Evolutionary conservation across 2,329 filamentous ascomycete species (phyloP).

Genomic region (Hypoxylon sp.): DNA sequence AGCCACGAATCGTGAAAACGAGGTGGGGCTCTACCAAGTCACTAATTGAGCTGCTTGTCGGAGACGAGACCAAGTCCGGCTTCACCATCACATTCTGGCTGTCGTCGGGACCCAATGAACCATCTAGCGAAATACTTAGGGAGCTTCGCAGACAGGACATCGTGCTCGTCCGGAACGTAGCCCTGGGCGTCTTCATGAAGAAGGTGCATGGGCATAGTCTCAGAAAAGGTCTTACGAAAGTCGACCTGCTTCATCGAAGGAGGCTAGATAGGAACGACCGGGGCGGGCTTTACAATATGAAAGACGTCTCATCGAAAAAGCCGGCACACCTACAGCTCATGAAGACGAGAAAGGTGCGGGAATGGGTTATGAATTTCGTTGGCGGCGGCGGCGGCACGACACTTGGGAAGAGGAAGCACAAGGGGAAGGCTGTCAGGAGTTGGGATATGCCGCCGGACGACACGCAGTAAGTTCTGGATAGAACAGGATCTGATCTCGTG

Average conservation of each 20-base stretch:
- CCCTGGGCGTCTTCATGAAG: conserved; percentile 77
- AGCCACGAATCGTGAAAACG: conserved; percentile 75
- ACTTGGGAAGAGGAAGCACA: conserved; percentile 45
- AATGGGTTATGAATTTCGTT: conserved; percentile 82
- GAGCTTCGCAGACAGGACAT: conserved; percentile 77
- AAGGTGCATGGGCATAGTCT: conserved; percentile 89
- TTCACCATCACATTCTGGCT: conserved; percentile 92
- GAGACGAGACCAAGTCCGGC: conserved; percentile 84
- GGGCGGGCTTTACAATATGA: conserved; percentile 68
- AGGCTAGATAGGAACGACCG: conserved; percentile 63
- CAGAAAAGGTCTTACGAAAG: conserved; percentile 74
- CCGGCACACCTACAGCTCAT: conserved; percentile 63
- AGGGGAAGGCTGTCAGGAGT: conserved; percentile 45
- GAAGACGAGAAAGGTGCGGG: conserved; percentile 75
- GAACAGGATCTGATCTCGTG: background rate
- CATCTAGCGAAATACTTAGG: conserved; percentile 40
- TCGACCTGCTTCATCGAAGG: conserved; percentile 73
- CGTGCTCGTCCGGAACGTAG: conserved; percentile 82
- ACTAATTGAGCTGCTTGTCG: conserved; percentile 81
- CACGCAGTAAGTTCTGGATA: conserved; percentile 43
- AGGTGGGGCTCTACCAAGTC: conserved; percentile 71
- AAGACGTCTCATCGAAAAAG: conserved; percentile 57
- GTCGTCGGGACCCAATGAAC: conserved; percentile 48
- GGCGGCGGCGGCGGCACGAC: conserved; percentile 52
- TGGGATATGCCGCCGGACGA: conserved; percentile 52